Evolutionary conservation across 257 asterid genomes (phyloP), one percentile per base, ranked within the genome.

Genomic region (Ajuga chamaepitys): DNA sequence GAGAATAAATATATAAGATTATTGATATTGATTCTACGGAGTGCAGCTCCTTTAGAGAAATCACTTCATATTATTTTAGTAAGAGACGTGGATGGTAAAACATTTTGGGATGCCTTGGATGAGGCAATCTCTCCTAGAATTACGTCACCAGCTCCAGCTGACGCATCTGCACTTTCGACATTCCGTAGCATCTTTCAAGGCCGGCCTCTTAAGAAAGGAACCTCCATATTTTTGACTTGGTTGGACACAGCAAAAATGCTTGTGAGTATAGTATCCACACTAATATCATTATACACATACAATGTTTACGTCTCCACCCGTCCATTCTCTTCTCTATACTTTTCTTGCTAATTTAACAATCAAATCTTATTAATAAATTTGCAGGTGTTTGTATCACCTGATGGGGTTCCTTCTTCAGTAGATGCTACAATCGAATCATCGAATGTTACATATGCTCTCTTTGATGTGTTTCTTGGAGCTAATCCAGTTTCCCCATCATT

Each of bases 71-170:
- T 93, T 67, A 77, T 81, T 70, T 80, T 93, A 64, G 97, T 87
- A 22, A 84, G 99, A 78, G 95, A 89, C 64, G 80, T 89, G 42
- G 97, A 87, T 70, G 98, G 97, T 35, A 93, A 87, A 82, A 87
- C 89, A 41, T 93, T 89, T 68, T 87, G 98, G 97, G 95, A 87
- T 66, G 97, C 98, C 54, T 82, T 93, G 75, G 86, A 84, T 70
- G 97, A 87, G 58, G 91, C 95, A 65, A 67, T 89, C 40, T 81
- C 97, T 60, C 92, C 96, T n/a, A 78, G 99, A 77, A 81, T 89
- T 68, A 73, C 52, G 24, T 78, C 91, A 4, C 83, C 77, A n/a
- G 75, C 83, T 79, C 70, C 85, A 5, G 79, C 65, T 25, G 97
- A 86, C 55, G 78, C 83, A 35, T 57, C 79, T 66, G 96, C 99